Evolutionary conservation across 2,329 filamentous ascomycete species (phyloP).

Genomic region (Sarocladium brachiariae): DNA sequence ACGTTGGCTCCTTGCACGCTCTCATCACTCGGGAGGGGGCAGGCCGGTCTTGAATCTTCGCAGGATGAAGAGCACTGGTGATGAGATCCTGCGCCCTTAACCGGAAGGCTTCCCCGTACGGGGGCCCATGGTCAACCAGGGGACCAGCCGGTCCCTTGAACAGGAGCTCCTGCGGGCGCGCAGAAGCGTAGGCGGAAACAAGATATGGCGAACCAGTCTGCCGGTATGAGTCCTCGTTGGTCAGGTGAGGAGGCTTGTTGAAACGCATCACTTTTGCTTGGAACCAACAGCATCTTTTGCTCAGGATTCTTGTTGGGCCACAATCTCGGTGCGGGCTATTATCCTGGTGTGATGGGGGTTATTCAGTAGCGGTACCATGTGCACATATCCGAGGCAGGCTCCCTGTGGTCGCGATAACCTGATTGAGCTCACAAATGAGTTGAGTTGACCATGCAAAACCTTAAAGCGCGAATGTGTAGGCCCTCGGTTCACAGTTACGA

Average conservation of each 20-base stretch:
- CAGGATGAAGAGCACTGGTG: neutral
- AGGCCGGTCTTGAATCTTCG: neutral
- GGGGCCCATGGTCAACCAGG: neutral
- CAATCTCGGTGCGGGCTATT: neutral
- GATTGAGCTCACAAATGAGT: constrained; percentile 6
- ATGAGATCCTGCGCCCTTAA: constrained; percentile 10
- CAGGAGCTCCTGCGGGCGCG: constrained; percentile 4
- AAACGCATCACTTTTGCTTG: neutral
- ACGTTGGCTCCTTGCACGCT: neutral
- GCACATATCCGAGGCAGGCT: too few relatives aligned
- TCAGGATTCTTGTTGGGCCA: neutral
- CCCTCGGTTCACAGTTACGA: neutral
- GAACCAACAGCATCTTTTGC: neutral
- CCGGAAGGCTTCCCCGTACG: constrained; percentile 13
- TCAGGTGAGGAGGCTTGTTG: neutral
- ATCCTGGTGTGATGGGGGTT: neutral
- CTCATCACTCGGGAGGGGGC: neutral
- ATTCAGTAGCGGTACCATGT: too few relatives aligned
- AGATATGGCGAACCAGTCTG: constrained; percentile 5
- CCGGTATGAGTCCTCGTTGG: constrained; percentile 6
- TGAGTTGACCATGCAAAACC: neutral
- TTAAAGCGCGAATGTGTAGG: neutral
- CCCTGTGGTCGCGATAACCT: neutral
- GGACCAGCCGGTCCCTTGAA: constrained; percentile 1
- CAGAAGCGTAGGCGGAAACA: neutral